Evolutionary conservation across 1,139 yeast species (phyloP).

Genomic region (Kodamaea plutei): DNA sequence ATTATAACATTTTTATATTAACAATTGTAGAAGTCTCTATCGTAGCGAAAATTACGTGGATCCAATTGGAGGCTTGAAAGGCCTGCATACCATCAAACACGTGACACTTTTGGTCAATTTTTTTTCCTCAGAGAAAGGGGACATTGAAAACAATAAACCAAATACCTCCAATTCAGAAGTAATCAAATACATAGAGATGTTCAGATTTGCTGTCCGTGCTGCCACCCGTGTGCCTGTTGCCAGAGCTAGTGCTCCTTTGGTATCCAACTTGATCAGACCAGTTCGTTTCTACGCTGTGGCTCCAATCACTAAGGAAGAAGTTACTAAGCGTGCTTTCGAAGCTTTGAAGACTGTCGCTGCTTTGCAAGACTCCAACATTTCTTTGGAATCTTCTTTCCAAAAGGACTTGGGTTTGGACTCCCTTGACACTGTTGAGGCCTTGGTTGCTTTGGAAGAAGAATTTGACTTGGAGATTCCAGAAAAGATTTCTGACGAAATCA

Average conservation of each 20-base stretch:
- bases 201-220: constrained; percentile 33
- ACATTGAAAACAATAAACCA: too few species aligned
- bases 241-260: constrained; percentile 22
- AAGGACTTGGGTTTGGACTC: constrained; percentile 69
- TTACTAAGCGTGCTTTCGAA: constrained; percentile 45
- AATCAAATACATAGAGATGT: too few species aligned
- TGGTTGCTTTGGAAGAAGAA: constrained; percentile 71
- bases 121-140: too few species aligned
- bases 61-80: too few species aligned
- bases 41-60: too few species aligned
- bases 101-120: too few species aligned
- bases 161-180: too few species aligned
- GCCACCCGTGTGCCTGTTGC: constrained; percentile 29
- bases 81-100: too few species aligned
- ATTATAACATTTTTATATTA: too few species aligned
- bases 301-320: constrained; percentile 46
- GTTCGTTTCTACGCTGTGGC: constrained; percentile 46
- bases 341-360: constrained; percentile 51
- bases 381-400: constrained; percentile 48
- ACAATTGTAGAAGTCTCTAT: too few species aligned
- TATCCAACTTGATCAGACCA: constrained; percentile 25
- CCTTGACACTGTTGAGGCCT: constrained; percentile 65
- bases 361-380: constrained; percentile 43
- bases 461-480: constrained; percentile 69
- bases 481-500: constrained; percentile 63